Percentiles rank a stretch among this genome's conserved stretches.
Evolutionary conservation across 768 basidiomycete species (phyloP).

Genomic region (Porpolomopsis calyptriformis): DNA sequence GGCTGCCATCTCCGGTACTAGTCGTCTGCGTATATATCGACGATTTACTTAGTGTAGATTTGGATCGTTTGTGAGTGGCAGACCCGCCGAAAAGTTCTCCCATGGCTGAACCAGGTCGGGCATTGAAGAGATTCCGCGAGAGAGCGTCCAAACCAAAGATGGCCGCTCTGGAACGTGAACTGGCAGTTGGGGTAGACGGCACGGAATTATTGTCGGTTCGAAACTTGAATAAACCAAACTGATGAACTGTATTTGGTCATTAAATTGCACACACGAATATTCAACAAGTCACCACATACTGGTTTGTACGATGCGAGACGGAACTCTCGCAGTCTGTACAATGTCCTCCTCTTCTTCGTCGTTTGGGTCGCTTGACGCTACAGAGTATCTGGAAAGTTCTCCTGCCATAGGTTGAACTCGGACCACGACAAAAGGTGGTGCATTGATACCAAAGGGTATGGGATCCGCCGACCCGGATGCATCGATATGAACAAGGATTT

Average conservation of each 20-base stretch:
- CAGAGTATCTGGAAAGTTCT: constrained; percentile 68
- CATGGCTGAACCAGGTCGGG: constrained; percentile 55
- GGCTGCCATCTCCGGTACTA: constrained; percentile 53
- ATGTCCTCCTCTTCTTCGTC: constrained; percentile 78
- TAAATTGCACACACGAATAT: constrained; percentile 1
- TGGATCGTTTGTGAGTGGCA: constrained; percentile 54
- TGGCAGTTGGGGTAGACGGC: constrained; percentile 77
- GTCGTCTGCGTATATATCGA: constrained; percentile 66
- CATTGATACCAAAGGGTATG: constrained; percentile 60
- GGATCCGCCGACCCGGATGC: constrained; percentile 63
- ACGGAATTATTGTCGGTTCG: constrained; percentile 59
- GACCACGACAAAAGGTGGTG: constrained; percentile 69
- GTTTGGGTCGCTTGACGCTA: constrained; percentile 60
- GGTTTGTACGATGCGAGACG: constrained; percentile 67
- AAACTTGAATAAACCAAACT: constrained; percentile 84
- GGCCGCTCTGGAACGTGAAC: constrained; percentile 54
- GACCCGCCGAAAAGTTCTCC: constrained; percentile 71
- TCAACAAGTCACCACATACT: constrained; percentile 38
- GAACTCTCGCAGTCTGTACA: constrained; percentile 65
- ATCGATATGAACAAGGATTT: constrained; percentile 83
- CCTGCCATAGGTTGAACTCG: constrained; percentile 78
- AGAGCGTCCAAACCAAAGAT: constrained; percentile 86
- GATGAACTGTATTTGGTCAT: constrained; percentile 48
- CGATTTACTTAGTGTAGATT: constrained; percentile 61
- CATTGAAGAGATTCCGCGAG: constrained; percentile 77